A percentile compares a stretch with the other conserved stretches of the same genome.
These are phyloP conservation scores for Cyclotella cryptica DNA, from an alignment of 108 stramenopile genomes.

Conservation along the genomic window DNA sequence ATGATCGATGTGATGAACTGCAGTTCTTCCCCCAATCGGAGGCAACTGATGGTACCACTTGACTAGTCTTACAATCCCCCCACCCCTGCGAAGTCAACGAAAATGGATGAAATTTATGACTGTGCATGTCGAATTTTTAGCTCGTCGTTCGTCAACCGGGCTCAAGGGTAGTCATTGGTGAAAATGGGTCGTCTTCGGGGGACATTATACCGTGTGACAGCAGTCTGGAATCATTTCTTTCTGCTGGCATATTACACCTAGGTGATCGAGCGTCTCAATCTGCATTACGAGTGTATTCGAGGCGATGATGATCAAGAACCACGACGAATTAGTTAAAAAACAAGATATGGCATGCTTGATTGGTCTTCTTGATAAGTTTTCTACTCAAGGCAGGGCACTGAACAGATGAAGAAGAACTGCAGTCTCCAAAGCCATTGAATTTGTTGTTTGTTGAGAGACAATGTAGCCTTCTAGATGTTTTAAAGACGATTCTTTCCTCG, in stretches of 20 bases:
- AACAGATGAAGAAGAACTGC: background rate
- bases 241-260: conserved; percentile 65
- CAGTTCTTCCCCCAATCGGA: background rate
- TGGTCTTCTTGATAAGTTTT: conserved; percentile 61
- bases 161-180: conserved; percentile 30
- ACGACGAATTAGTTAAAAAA: conserved; percentile 53
- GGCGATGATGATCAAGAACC: conserved; percentile 61
- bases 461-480: conserved; percentile 48
- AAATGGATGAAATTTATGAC: conserved; percentile 49
- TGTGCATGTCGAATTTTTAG: conserved; percentile 47
- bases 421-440: conserved; percentile 11
- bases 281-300: conserved; percentile 78
- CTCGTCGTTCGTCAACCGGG: conserved; percentile 55
- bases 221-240: conserved; percentile 57
- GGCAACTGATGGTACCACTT: background rate
- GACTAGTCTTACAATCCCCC: conserved; percentile 19
- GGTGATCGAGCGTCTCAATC: conserved; percentile 67
- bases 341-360: conserved; percentile 72
- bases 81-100: conserved; percentile 18
- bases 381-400: conserved; percentile 3
- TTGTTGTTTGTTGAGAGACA: conserved; percentile 40
- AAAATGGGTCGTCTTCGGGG: conserved; percentile 29
- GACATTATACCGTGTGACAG: conserved; percentile 40
- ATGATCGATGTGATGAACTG: conserved; percentile 40
- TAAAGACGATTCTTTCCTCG: conserved; percentile 62